These are phyloP conservation scores for Pyrrhoderma noxium DNA, from an alignment of 1,284 basidiomycete species.

Conservation along the genomic window DNA sequence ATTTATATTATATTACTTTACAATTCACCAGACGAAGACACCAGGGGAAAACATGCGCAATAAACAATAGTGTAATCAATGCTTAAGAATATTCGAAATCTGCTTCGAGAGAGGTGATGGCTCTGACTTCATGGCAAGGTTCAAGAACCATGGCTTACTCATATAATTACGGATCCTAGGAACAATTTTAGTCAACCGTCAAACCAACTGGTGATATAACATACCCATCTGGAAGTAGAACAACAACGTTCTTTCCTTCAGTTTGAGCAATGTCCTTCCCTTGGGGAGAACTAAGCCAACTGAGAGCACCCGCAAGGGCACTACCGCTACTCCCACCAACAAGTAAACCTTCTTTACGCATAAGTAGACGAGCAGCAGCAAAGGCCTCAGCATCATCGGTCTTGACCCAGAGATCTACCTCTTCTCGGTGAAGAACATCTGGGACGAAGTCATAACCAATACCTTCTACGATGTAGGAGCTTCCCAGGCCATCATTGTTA, in stretches of 20 bases:
- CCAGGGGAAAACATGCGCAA: not conserved
- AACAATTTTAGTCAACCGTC: not conserved
- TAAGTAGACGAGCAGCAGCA: constrained; percentile 67
- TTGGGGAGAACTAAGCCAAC: constrained; percentile 67
- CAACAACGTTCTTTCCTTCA: constrained; percentile 78
- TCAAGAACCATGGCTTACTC: constrained; percentile 83
- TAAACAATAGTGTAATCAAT: not conserved
- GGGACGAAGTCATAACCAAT: constrained; percentile 95
- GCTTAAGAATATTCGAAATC: constrained; percentile 40
- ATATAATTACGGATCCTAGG: constrained; percentile 90
- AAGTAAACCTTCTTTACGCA: constrained; percentile 82
- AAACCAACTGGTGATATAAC: constrained; percentile 23
- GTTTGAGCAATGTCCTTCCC: constrained; percentile 66
- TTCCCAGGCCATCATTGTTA: constrained; percentile 52
- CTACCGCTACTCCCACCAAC: constrained; percentile 92
- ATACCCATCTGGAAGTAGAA: constrained; percentile 86
- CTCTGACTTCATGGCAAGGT: constrained; percentile 51
- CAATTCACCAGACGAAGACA: not conserved
- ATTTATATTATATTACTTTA: not conserved
- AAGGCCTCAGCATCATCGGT: constrained; percentile 80
- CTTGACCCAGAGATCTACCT: constrained; percentile 81
- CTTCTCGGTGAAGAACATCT: constrained; percentile 61
- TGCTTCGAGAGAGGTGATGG: constrained; percentile 43
- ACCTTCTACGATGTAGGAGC: constrained; percentile 81
- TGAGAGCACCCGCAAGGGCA: constrained; percentile 70